phyloP scores from a whole-genome alignment of 352 stramenopile species.

The Phytophthora vignae region DNA sequence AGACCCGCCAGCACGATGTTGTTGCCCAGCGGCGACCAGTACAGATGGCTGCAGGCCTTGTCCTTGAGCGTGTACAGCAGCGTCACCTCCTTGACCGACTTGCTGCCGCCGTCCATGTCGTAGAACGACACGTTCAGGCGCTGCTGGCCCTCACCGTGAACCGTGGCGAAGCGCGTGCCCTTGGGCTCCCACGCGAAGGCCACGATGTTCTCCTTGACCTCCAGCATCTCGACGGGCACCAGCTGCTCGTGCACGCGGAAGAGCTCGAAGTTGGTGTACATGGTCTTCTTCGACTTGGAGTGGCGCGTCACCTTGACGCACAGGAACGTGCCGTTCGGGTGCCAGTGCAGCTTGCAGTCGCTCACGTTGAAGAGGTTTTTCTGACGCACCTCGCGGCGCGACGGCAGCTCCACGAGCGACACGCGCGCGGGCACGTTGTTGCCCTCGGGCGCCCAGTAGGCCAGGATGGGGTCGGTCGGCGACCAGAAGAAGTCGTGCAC shows the following conservation, averaged over 20 bases:
- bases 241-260: conserved; percentile 96
- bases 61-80: conserved; percentile 95
- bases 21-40: conserved; percentile 96
- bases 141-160: conserved; percentile 95
- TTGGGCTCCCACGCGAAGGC: conserved; percentile 97
- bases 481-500: conserved; percentile 99
- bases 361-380: conserved; percentile 99
- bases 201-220: conserved; percentile 97
- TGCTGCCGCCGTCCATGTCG: conserved; percentile 88
- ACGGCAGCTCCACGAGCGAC: conserved; percentile 96
- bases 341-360: conserved; percentile 96
- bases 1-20: conserved; percentile 96
- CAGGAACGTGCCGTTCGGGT: conserved; percentile 96
- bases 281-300: conserved; percentile 97
- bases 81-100: conserved; percentile 90
- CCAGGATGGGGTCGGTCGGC: conserved; percentile 93
- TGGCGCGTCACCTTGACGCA: conserved; percentile 91
- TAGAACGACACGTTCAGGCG: conserved; percentile 97
- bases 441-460: conserved; percentile 97
- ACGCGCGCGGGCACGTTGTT: conserved; percentile 96
- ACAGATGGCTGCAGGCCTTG: conserved; percentile 96
- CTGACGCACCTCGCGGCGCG: conserved; percentile 94
- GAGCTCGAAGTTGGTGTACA: conserved; percentile 99
- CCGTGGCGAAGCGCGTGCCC: conserved; percentile 96
- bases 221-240: conserved; percentile 98